Evolutionary conservation across 2,329 filamentous ascomycete genomes (phyloP).

Genomic region (Albifimbria verrucaria): DNA sequence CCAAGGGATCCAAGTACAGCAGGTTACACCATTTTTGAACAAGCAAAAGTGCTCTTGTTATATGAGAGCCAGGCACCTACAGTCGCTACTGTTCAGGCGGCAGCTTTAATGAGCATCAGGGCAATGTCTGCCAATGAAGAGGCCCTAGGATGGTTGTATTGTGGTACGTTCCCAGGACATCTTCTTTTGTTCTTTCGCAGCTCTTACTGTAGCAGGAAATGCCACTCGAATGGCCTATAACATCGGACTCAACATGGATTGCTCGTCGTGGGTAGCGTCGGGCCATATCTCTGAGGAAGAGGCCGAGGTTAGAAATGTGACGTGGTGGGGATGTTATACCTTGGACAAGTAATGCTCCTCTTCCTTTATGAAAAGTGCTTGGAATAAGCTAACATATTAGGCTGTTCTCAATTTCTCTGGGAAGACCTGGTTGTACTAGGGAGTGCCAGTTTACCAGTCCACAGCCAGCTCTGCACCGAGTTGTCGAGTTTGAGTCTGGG

Average conservation of each 20-base stretch:
- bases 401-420: constrained; percentile 13
- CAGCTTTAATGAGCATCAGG: constrained; percentile 13
- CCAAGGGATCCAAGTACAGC: constrained; percentile 16
- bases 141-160: constrained; percentile 18
- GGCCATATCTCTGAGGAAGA: constrained; percentile 12
- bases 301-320: constrained; percentile 14
- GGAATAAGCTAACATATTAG: constrained; percentile 3
- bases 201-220: constrained; percentile 10
- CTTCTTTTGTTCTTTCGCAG: background rate
- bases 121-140: constrained; percentile 18
- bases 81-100: constrained; percentile 18
- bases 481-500: constrained; percentile 14
- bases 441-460: constrained; percentile 14
- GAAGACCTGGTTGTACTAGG: constrained; percentile 14
- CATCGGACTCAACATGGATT: constrained; percentile 19
- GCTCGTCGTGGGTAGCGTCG: constrained; percentile 8
- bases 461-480: constrained; percentile 10
- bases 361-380: background rate
- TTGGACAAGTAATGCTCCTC: constrained; percentile 15
- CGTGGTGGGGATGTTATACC: constrained; percentile 20
- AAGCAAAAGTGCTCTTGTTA: constrained; percentile 16
- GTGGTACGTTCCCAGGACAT: constrained; percentile 7
- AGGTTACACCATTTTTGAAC: constrained; percentile 14
- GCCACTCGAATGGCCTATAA: constrained; percentile 21
- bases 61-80: constrained; percentile 20